Evolutionary conservation across 1,284 basidiomycete genomes (phyloP).

Genomic region (Cystobasidium pallidum): DNA sequence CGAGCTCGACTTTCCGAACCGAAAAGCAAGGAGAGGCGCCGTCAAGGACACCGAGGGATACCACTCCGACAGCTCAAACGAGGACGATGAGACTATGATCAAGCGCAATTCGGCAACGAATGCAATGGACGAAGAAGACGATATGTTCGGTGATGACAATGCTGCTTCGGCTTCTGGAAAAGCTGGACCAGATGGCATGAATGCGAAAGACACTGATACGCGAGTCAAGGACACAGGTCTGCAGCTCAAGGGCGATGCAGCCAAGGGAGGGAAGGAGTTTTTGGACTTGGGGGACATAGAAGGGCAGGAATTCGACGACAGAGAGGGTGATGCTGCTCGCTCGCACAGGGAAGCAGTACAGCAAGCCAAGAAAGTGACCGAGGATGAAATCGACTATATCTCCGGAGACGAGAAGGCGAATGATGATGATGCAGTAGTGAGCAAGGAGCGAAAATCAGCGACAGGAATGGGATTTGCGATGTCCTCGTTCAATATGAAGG

Average conservation of each 20-base stretch:
- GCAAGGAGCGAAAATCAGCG: conserved; percentile 62
- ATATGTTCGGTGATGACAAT: conserved; percentile 80
- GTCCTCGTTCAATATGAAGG: conserved; percentile 97
- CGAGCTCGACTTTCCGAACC: conserved; percentile 39
- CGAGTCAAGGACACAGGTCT: conserved; percentile 46
- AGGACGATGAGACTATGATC: conserved; percentile 69
- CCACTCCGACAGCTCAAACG: conserved; percentile 89
- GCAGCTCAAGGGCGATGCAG: conserved; percentile 44
- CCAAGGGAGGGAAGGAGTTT: conserved; percentile 60
- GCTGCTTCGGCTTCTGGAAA: conserved; percentile 46
- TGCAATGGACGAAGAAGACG: conserved; percentile 65
- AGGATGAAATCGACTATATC: conserved; percentile 72
- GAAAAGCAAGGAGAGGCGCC: conserved; percentile 50
- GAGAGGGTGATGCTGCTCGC: conserved; percentile 54
- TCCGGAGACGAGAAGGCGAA: conserved; percentile 61
- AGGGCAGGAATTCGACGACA: conserved; percentile 78
- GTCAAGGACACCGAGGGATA: conserved; percentile 82
- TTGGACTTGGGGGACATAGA: conserved; percentile 90
- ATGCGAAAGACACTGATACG: conserved; percentile 67
- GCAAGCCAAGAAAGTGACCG: conserved; percentile 61
- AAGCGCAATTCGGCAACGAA: conserved; percentile 59
- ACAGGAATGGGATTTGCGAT: conserved; percentile 90
- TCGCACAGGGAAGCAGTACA: conserved; percentile 51
- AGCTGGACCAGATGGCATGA: conserved; percentile 44
- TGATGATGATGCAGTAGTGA: conserved; percentile 54